A percentile compares a stretch with the other conserved stretches of the same genome.
Evolutionary conservation across 2,329 filamentous ascomycete species (phyloP).

Genomic region (Claviceps sp.): DNA sequence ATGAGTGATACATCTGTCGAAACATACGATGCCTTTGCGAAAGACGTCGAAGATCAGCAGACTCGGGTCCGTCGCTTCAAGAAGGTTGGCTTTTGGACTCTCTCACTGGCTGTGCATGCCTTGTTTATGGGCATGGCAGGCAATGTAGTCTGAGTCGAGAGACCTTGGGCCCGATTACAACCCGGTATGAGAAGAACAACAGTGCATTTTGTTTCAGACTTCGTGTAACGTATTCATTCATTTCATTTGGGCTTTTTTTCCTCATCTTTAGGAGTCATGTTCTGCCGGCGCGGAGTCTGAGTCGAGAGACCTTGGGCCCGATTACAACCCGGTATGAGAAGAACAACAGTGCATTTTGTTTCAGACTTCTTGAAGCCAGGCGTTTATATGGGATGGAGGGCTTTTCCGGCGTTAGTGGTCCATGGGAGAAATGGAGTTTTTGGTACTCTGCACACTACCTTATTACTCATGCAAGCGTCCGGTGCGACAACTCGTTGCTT

Average conservation of each 20-base stretch:
- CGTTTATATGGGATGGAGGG: neutral
- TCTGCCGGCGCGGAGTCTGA: slow-evolving; percentile 23
- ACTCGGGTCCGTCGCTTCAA: slow-evolving; percentile 76
- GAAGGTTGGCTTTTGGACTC: slow-evolving; percentile 93
- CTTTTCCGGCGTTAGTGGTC: neutral
- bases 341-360: neutral
- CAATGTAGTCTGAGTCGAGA: slow-evolving; percentile 40
- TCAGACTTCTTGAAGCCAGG: neutral
- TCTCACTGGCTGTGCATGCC: slow-evolving; percentile 83
- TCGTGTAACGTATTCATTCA: neutral
- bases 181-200: neutral
- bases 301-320: neutral
- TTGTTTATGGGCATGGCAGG: slow-evolving; percentile 92
- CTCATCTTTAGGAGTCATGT: neutral
- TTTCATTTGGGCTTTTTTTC: neutral
- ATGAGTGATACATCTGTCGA: slow-evolving; percentile 90
- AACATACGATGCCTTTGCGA: slow-evolving; percentile 88
- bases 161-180: neutral
- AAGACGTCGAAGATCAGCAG: slow-evolving; percentile 80
- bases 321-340: neutral
- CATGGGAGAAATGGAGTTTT: neutral
- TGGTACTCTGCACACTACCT: neutral
- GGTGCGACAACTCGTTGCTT: no score
- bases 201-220: neutral
- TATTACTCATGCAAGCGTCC: neutral